Percentiles rank a stretch among this genome's conserved stretches.
Conservation (phyloP, 768 basidiomycete genomes). For the Leccinum variicolor region DNA sequence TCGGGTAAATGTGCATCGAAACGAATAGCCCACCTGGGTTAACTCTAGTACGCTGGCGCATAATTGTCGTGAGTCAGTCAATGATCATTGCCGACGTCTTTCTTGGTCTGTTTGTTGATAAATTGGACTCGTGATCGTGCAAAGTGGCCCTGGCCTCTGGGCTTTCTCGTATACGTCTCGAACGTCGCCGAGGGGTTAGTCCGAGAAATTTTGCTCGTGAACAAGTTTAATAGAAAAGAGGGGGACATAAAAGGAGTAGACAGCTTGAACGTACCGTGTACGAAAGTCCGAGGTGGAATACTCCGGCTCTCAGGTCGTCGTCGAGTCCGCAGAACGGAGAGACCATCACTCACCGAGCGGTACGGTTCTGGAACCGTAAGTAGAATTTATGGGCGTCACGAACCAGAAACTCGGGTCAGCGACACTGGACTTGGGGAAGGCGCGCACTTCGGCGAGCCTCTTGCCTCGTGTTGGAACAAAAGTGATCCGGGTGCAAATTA, state of each 20-base stretch:
- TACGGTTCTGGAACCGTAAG: too few relatives aligned
- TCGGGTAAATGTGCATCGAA: too few relatives aligned
- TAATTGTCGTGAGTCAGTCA: background rate
- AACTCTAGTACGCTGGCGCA: background rate
- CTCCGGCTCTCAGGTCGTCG: background rate
- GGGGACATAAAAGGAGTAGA: background rate
- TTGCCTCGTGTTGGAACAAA: too few relatives aligned
- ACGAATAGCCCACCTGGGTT: background rate
- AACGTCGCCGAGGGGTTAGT: background rate
- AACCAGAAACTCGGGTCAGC: too few relatives aligned
- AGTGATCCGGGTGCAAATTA: too few relatives aligned
- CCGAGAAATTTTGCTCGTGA: background rate
- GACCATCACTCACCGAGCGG: background rate
- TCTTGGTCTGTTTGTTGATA: background rate
- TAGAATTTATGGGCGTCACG: too few relatives aligned
- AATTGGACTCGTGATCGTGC: background rate
- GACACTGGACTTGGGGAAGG: too few relatives aligned
- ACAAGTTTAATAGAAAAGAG: background rate
- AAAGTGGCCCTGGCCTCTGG: background rate
- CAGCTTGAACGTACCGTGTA: too few relatives aligned
- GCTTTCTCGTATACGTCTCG: background rate
- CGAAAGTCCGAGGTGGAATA: too few relatives aligned
- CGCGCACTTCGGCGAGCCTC: too few relatives aligned
- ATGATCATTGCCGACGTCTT: background rate
- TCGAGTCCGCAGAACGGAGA: background rate